phyloP scores from a whole-genome alignment of 2,329 filamentous ascomycete species.

The Aquanectria penicillioides region DNA sequence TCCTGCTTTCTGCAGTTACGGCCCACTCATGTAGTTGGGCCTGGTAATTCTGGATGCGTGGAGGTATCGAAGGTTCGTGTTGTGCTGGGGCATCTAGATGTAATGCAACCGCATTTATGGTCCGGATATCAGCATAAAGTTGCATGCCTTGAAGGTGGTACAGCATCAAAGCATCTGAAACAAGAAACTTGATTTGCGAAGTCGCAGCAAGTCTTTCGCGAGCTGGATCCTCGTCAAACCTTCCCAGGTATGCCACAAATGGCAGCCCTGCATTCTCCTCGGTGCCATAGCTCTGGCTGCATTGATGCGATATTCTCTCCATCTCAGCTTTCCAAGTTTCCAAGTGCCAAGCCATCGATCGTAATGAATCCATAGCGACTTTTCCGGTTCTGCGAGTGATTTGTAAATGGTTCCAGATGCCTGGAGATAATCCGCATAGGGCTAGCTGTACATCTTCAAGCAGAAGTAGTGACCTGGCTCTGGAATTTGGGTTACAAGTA shows the following conservation, averaged over 20 bases:
- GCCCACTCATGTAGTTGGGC: conserved; percentile 45
- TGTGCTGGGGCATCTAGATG: conserved; percentile 21
- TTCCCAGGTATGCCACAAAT: conserved; percentile 41
- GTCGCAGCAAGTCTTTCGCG: conserved; percentile 38
- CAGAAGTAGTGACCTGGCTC: conserved; percentile 39
- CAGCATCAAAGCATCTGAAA: conserved; percentile 48
- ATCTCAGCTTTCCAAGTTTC: conserved; percentile 41
- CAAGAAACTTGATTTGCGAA: conserved; percentile 42
- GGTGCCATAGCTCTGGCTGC: conserved; percentile 26
- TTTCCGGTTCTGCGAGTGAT: conserved; percentile 36
- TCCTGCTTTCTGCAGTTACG: conserved; percentile 40
- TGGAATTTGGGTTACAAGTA: conserved; percentile 39
- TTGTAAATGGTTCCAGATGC: conserved; percentile 46
- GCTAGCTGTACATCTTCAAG: conserved; percentile 49
- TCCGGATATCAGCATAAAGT: conserved; percentile 47
- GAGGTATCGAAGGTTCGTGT: conserved; percentile 24
- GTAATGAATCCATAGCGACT: conserved; percentile 24
- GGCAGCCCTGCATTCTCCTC: conserved; percentile 28
- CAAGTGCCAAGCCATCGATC: conserved; percentile 37
- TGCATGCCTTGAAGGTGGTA: conserved; percentile 51
- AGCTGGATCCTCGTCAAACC: conserved; percentile 37
- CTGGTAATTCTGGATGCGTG: conserved; percentile 33
- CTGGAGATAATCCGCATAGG: conserved; percentile 42
- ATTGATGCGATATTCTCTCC: conserved; percentile 33
- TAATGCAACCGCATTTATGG: conserved; percentile 41